A percentile compares a stretch with the other conserved stretches of the same genome.
phyloP scores from a whole-genome alignment of 805 yeast species.

The Candida sakaeoensis region DNA sequence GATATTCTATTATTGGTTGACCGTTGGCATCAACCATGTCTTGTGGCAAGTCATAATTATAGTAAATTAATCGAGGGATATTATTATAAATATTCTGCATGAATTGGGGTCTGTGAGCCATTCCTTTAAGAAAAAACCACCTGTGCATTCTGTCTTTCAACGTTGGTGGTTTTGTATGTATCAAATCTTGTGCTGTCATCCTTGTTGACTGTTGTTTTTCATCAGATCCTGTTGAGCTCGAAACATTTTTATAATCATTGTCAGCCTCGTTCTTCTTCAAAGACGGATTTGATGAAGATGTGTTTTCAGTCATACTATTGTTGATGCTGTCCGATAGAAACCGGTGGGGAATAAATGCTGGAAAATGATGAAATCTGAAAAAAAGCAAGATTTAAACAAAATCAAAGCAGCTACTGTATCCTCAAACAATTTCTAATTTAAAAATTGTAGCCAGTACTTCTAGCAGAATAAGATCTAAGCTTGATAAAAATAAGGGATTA shows the following conservation, averaged over 20 bases:
- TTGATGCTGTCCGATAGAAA: too few species aligned
- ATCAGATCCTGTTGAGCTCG: conserved; percentile 2
- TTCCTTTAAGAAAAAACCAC: conserved; percentile 19
- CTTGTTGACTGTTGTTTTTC: conserved; percentile 6
- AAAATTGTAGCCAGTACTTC: too few species aligned
- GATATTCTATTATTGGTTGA: conserved; percentile 36
- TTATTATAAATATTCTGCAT: conserved; percentile 33
- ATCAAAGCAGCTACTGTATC: too few species aligned
- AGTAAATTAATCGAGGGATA: conserved; percentile 44
- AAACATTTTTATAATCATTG: conserved; percentile 5
- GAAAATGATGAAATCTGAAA: too few species aligned
- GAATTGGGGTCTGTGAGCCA: conserved; percentile 30
- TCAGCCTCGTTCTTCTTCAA: conserved; percentile 1
- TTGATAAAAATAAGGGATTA: too few species aligned
- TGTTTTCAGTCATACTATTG: neutral
- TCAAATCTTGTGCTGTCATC: conserved; percentile 14
- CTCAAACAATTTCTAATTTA: too few species aligned
- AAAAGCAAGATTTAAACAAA: too few species aligned
- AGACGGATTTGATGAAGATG: conserved; percentile 1
- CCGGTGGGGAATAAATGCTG: neutral
- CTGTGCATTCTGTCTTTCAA: conserved; percentile 17
- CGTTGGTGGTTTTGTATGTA: conserved; percentile 19
- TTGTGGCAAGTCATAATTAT: conserved; percentile 48
- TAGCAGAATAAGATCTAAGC: too few species aligned
- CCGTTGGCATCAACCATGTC: conserved; percentile 30